Base-by-base conservation (phyloP, 2,329 filamentous ascomycete genomes). In the Cordyceps javanica region DNA sequence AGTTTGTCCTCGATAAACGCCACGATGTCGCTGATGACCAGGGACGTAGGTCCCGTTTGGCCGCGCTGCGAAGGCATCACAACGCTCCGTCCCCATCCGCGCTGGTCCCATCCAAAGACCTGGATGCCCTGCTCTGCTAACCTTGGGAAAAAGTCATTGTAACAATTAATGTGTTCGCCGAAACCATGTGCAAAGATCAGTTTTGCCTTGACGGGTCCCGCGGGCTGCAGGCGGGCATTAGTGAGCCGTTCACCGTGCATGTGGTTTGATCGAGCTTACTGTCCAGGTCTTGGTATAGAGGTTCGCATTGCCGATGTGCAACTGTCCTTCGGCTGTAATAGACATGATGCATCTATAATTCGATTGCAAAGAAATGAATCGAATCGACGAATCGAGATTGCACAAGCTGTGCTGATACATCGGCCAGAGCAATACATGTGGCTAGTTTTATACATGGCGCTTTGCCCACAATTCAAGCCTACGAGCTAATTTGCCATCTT, bases 161-260 rank as follows among this genome's bases (percentile, higher is more conserved):
- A 95, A 59, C 85, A 82, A 72, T 89, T 85, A 70, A 89, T 77
- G 72, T 95, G 90, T 72, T 96, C 92, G 70, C 85, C 91, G 78
- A 92, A 97, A 66, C 92, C 92, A 73, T 97, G 92, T 62, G 96
- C 76, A 72, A 95, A 89, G 65, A 94, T 78, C 51, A 96, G 71
- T 63, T 89, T 88, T 36, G 91, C 91, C 66, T 81, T 82, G 57
- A 81, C 72, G 14, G 78, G 72, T 14, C 75, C 79, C 30, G 79
- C 70, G 30, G 83, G 83, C 85, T 85, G 48, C n/a, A 19, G 34
- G n/a, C n/a, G 39, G 44, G 49, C 57, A 26, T 48, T 26, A 42
- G 50, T 16, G 5, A 45, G 51, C 19, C 8, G 42, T 14, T 45
- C n/a, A n/a, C n/a, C n/a, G n/a, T n/a, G n/a, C n/a, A n/a, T n/a